These are phyloP conservation scores for Suillus subalutaceus DNA, from an alignment of 768 basidiomycete species.

Conservation along the genomic window DNA sequence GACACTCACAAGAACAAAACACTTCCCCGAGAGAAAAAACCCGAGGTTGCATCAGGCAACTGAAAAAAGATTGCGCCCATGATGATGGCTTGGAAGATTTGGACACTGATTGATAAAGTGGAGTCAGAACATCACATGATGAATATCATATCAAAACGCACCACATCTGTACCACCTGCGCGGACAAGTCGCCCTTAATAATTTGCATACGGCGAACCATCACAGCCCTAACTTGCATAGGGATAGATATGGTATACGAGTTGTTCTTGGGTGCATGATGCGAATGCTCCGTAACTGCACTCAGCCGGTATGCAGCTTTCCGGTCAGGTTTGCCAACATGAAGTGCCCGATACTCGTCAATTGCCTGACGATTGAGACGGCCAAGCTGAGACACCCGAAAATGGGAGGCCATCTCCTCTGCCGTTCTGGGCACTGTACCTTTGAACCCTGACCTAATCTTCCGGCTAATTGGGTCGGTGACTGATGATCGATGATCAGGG, in stretches of 20 bases:
- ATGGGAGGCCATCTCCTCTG: constrained; percentile 58
- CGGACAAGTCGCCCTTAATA: constrained; percentile 41
- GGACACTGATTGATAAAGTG: constrained; percentile 37
- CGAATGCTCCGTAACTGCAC: constrained; percentile 55
- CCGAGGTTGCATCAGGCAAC: constrained; percentile 35
- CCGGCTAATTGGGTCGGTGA: constrained; percentile 64
- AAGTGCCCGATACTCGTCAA: constrained; percentile 45
- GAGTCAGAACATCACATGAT: constrained; percentile 18
- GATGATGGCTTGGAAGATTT: constrained; percentile 23
- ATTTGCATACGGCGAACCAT: constrained; percentile 49
- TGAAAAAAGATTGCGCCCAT: constrained; percentile 45
- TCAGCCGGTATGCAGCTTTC: constrained; percentile 46
- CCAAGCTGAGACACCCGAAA: constrained; percentile 46
- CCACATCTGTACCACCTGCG: constrained; percentile 39
- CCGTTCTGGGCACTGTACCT: constrained; percentile 48
- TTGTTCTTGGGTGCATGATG: constrained; percentile 43
- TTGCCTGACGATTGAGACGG: constrained; percentile 46
- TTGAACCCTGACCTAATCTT: constrained; percentile 46
- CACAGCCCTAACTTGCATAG: constrained; percentile 47
- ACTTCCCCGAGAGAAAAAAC: constrained; percentile 64
- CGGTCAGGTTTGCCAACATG: constrained; percentile 49
- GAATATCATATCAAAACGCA: constrained; percentile 27
- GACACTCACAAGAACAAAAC: constrained; percentile 69
- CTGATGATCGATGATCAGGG: constrained; percentile 30
- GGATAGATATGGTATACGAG: constrained; percentile 48